phyloP scores from a whole-genome alignment of 2,329 filamentous ascomycete species.

The Arthrobotrys entomopaga region DNA sequence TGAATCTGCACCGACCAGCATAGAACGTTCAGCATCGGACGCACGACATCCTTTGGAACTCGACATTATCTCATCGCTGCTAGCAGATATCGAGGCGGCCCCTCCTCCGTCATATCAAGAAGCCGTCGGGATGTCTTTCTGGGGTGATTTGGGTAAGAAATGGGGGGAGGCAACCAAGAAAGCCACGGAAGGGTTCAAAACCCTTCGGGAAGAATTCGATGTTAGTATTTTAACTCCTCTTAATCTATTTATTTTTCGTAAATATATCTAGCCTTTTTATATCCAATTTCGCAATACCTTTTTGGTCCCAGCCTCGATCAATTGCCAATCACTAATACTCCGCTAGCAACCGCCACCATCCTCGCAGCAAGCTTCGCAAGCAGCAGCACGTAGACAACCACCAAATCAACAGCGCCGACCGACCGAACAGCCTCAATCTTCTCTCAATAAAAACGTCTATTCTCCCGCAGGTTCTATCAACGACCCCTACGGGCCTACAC shows the following conservation, averaged over 20 bases:
- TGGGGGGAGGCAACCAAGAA: conserved; percentile 48
- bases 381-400: conserved; percentile 22
- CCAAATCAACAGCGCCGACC: conserved; percentile 46
- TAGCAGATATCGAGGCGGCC: conserved; percentile 38
- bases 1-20: conserved; percentile 45
- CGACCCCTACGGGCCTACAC: conserved; percentile 39
- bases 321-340: neutral
- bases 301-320: conserved; percentile 5
- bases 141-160: conserved; percentile 48
- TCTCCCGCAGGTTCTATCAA: conserved; percentile 18
- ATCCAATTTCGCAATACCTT: conserved; percentile 16
- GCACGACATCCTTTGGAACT: conserved; percentile 49
- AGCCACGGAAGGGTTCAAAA: conserved; percentile 40
- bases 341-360: conserved; percentile 1
- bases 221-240: conserved; percentile 20
- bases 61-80: conserved; percentile 55
- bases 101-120: conserved; percentile 54
- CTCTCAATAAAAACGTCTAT: conserved; percentile 20
- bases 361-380: neutral
- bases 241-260: conserved; percentile 5
- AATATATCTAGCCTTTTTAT: conserved; percentile 11
- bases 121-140: conserved; percentile 52
- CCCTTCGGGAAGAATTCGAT: conserved; percentile 42
- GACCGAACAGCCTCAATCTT: conserved; percentile 21
- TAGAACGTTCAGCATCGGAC: conserved; percentile 46